phyloP scores from a whole-genome alignment of 2,329 filamentous ascomycete species.

The Aspergillus terreus region DNA sequence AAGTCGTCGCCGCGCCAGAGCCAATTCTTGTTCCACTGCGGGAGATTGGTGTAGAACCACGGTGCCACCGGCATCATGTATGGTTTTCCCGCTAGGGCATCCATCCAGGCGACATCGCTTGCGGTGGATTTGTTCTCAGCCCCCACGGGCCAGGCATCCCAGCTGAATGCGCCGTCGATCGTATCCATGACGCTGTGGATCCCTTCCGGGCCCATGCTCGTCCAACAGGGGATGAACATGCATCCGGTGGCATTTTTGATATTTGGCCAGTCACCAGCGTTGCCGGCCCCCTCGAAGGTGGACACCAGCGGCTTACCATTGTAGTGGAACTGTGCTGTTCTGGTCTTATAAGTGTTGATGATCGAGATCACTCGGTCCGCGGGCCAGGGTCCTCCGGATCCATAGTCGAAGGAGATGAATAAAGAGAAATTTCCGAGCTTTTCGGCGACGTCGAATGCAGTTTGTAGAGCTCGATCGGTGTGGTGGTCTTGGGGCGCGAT shows the following conservation, averaged over 20 bases:
- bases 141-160: slow-evolving; percentile 43
- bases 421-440: slow-evolving; percentile 26
- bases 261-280: slow-evolving; percentile 39
- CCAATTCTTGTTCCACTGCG: slow-evolving; percentile 59
- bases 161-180: slow-evolving; percentile 40
- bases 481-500: slow-evolving; percentile 29
- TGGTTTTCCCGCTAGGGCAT: slow-evolving; percentile 33
- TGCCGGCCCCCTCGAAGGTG: slow-evolving; percentile 41
- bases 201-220: slow-evolving; percentile 29
- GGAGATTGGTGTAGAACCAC: slow-evolving; percentile 57
- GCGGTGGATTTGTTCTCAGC: slow-evolving; percentile 35
- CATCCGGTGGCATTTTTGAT: slow-evolving; percentile 38
- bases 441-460: slow-evolving; percentile 28
- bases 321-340: slow-evolving; percentile 25
- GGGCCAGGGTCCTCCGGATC: slow-evolving; percentile 26
- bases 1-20: slow-evolving; percentile 59
- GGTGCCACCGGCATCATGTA: slow-evolving; percentile 57
- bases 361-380: slow-evolving; percentile 21
- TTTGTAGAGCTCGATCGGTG: slow-evolving; percentile 24
- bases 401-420: slow-evolving; percentile 35
- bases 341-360: slow-evolving; percentile 24
- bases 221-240: slow-evolving; percentile 45
- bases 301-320: slow-evolving; percentile 34
- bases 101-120: slow-evolving; percentile 40
- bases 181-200: slow-evolving; percentile 26